phyloP scores from a whole-genome alignment of 768 basidiomycete species.

The Imleria badia region DNA sequence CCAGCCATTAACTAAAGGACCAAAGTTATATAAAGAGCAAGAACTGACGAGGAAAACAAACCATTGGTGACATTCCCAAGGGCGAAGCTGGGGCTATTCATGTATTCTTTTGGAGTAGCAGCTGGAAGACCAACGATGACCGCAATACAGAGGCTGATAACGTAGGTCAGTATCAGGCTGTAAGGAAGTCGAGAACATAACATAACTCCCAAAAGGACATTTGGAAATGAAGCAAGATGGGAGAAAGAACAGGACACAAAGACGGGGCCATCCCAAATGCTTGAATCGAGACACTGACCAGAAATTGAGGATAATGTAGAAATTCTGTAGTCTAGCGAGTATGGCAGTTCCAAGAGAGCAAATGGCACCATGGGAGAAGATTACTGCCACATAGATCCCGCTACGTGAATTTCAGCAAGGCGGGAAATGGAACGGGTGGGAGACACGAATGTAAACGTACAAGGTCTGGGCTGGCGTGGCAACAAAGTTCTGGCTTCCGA shows the following conservation, averaged over 20 bases:
- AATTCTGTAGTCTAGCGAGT: constrained; percentile 67
- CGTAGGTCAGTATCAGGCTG: not conserved
- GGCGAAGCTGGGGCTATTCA: constrained; percentile 59
- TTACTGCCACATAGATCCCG: constrained; percentile 61
- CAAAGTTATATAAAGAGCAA: not conserved
- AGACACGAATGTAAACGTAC: constrained; percentile 32
- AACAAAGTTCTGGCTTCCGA: constrained; percentile 41
- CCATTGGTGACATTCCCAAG: constrained; percentile 62
- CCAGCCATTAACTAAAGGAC: constrained; percentile 39
- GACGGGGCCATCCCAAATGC: no score
- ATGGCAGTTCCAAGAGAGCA: constrained; percentile 66
- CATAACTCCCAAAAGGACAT: no score
- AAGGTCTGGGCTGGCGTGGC: constrained; percentile 42
- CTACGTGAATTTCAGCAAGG: constrained; percentile 32
- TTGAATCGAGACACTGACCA: constrained; percentile 40
- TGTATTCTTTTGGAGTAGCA: constrained; percentile 56
- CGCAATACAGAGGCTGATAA: constrained; percentile 14
- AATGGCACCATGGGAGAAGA: constrained; percentile 59
- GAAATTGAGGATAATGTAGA: constrained; percentile 71
- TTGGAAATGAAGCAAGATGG: not conserved
- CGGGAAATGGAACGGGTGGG: not conserved
- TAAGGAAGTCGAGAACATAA: no score
- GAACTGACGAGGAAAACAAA: constrained; percentile 23
- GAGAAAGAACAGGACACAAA: no score
- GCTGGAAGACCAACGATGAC: constrained; percentile 64